phyloP scores from a whole-genome alignment of 1,139 yeast species.

The Zygoascus sp. region DNA sequence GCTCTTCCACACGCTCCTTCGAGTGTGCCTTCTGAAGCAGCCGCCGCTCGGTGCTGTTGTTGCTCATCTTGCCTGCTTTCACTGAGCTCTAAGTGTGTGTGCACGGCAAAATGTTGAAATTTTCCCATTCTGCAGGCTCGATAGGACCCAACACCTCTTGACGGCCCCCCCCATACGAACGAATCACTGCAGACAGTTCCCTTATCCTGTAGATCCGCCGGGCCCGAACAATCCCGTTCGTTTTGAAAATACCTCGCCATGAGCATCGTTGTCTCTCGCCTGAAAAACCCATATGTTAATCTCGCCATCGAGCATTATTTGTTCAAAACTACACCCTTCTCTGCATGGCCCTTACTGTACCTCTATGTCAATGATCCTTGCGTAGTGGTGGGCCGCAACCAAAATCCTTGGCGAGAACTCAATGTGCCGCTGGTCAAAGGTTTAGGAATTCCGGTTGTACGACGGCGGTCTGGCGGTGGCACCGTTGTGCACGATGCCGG shows the following conservation, averaged over 20 bases:
- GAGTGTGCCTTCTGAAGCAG: slow-evolving; percentile 49
- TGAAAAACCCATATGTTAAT: slow-evolving; percentile 67
- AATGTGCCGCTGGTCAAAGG: slow-evolving; percentile 56
- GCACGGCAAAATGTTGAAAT: neutral
- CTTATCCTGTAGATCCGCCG: no score
- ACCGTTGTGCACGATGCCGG: slow-evolving; percentile 96
- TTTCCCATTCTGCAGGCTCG: no score
- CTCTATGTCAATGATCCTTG: slow-evolving; percentile 78
- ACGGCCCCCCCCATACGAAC: no score
- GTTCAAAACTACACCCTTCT: slow-evolving; percentile 57
- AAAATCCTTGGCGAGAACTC: slow-evolving; percentile 88
- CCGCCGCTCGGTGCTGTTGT: slow-evolving; percentile 42
- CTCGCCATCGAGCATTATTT: slow-evolving; percentile 79
- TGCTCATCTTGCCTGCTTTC: slow-evolving; percentile 1
- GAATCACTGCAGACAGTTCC: no score
- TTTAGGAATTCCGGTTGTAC: slow-evolving; percentile 59
- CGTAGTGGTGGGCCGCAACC: slow-evolving; percentile 93
- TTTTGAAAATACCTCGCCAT: no score
- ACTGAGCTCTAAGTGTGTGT: no score
- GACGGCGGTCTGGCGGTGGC: slow-evolving; percentile 93
- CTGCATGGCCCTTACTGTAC: slow-evolving; percentile 44
- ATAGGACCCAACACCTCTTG: no score
- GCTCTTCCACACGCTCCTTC: slow-evolving; percentile 42
- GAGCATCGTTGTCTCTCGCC: slow-evolving; percentile 41
- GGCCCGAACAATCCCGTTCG: no score